Conservation (phyloP, 2,329 filamentous ascomycete species). For the Fusarium succisae region DNA sequence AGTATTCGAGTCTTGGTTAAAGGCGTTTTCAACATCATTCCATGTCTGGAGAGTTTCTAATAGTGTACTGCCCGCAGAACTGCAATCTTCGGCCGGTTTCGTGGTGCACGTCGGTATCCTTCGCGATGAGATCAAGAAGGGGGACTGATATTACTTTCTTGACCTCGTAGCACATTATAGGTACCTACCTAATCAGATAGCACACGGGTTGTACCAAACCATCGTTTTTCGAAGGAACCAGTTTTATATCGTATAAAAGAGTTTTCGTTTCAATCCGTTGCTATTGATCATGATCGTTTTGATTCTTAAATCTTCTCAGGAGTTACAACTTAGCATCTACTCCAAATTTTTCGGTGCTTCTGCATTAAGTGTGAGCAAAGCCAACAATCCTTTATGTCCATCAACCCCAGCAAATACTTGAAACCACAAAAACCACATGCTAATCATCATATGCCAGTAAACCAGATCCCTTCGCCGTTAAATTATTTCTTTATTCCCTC, state of each 20-base stretch:
- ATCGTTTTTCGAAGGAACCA: not conserved
- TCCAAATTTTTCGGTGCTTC: slow-evolving; percentile 25
- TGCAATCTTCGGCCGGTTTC: slow-evolving; percentile 77
- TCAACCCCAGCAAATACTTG: slow-evolving; percentile 12
- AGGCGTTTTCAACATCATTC: slow-evolving; percentile 73
- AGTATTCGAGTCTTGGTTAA: slow-evolving; percentile 85
- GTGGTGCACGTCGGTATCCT: slow-evolving; percentile 82
- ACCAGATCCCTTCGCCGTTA: slow-evolving; percentile 38
- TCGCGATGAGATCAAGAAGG: slow-evolving; percentile 41
- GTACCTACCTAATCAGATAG: not conserved
- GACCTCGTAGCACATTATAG: not conserved
- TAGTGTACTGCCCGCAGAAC: slow-evolving; percentile 62
- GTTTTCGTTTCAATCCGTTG: slow-evolving; percentile 11
- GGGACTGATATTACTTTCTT: not conserved
- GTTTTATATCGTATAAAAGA: not conserved
- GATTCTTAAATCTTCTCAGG: slow-evolving; percentile 23
- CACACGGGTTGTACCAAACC: not conserved
- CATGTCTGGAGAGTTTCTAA: slow-evolving; percentile 80
- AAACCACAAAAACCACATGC: slow-evolving; percentile 29
- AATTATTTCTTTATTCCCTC: slow-evolving; percentile 19
- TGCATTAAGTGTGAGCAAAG: slow-evolving; percentile 15
- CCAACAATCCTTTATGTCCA: slow-evolving; percentile 18
- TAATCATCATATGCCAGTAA: slow-evolving; percentile 34
- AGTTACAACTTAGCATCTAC: slow-evolving; percentile 14
- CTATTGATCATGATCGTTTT: slow-evolving; percentile 14